Conservation (phyloP, 1,284 basidiomycete genomes). For the Apiotrichum gracile region DNA sequence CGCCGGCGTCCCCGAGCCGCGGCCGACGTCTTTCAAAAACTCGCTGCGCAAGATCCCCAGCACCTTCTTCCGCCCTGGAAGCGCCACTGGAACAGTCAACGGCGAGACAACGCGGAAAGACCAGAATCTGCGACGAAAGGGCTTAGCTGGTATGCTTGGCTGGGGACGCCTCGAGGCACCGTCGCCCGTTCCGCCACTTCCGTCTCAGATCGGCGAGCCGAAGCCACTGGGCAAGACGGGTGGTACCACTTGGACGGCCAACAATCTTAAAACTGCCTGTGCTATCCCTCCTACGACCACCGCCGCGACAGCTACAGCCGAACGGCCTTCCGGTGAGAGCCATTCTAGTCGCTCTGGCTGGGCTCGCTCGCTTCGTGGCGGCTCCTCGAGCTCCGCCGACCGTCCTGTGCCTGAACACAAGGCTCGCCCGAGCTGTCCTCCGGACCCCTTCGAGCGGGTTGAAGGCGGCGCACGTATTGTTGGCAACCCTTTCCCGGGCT, state of each 20-base stretch:
- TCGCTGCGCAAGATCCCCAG: conserved; percentile 3
- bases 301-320: no score
- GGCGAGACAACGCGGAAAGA: conserved; percentile 2
- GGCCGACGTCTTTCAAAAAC: background rate
- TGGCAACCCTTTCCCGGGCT: conserved; percentile 15
- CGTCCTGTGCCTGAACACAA: conserved; percentile 8
- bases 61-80: background rate
- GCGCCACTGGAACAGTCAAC: background rate
- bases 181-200: conserved; percentile 3
- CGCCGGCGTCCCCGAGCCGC: background rate
- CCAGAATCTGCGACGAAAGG: conserved; percentile 23
- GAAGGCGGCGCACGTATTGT: conserved; percentile 27
- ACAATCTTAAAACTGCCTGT: no score
- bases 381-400: background rate
- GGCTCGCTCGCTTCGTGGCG: conserved; percentile 4
- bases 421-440: conserved; percentile 31
- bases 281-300: no score
- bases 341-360: conserved; percentile 3
- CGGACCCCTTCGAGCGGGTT: conserved; percentile 32
- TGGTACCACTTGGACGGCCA: no score
- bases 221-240: no score
- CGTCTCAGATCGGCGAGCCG: background rate
- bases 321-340: no score
- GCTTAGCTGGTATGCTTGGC: conserved; percentile 28
- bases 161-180: conserved; percentile 18